Percentiles rank a stretch among this genome's conserved stretches.
Evolutionary conservation across 106 monocot species (phyloP).

Genomic region (Platanthera zijinensis): DNA sequence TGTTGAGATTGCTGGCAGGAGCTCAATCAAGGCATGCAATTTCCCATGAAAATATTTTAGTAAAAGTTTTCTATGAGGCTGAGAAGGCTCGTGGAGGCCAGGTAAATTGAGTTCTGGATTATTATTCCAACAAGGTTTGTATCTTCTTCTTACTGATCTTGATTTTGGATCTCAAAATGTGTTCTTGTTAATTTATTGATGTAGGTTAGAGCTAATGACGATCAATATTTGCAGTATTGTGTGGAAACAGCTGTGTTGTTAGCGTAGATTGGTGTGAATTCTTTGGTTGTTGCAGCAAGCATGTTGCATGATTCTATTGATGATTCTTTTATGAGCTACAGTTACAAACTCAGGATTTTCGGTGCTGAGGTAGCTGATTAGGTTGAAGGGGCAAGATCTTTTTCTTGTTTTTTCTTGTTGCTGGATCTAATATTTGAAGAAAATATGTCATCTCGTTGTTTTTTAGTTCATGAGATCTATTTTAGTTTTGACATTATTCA

Average conservation of each 20-base stretch:
- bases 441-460: too few species aligned
- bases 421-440: too few species aligned
- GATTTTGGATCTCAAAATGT: too few species aligned
- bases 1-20: slow-evolving; percentile 37
- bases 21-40: slow-evolving; percentile 74
- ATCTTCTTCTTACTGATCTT: neutral
- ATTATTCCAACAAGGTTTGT: neutral
- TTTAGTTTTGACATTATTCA: too few species aligned
- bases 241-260: slow-evolving; percentile 81
- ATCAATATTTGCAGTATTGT: slow-evolving; percentile 89
- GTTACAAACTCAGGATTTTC: slow-evolving; percentile 48
- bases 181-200: neutral
- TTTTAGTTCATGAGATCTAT: too few species aligned
- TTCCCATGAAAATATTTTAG: slow-evolving; percentile 67
- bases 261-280: slow-evolving; percentile 67
- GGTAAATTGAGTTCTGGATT: slow-evolving; percentile 24
- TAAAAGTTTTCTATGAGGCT: slow-evolving; percentile 81
- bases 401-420: neutral
- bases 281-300: slow-evolving; percentile 79
- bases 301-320: slow-evolving; percentile 87
- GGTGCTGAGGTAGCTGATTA: slow-evolving; percentile 72
- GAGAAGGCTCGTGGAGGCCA: slow-evolving; percentile 88
- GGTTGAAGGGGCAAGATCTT: slow-evolving; percentile 64
- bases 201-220: slow-evolving; percentile 77
- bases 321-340: slow-evolving; percentile 78